Conservation (phyloP, 2,329 filamentous ascomycete species). For the Colletotrichum agaves region DNA sequence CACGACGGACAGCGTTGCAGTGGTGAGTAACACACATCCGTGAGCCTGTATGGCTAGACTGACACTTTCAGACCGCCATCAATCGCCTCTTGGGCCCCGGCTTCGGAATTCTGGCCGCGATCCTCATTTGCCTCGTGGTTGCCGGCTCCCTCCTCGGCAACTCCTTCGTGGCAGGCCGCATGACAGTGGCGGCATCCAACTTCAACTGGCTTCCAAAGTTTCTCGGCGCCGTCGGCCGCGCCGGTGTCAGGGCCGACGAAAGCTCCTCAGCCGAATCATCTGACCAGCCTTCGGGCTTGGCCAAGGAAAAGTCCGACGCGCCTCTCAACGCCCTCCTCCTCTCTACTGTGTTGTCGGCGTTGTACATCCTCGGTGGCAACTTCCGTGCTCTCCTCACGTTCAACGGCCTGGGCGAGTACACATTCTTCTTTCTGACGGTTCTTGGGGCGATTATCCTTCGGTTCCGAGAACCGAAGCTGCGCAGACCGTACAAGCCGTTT, state of each 20-base stretch:
- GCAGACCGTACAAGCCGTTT: constrained; percentile 65
- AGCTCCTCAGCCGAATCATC: constrained; percentile 22
- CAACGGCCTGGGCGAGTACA: constrained; percentile 68
- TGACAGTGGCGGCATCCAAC: constrained; percentile 68
- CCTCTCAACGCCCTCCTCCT: constrained; percentile 66
- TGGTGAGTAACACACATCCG: constrained; percentile 55
- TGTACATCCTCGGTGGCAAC: constrained; percentile 70
- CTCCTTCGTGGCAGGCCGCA: constrained; percentile 70
- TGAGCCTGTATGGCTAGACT: constrained; percentile 16
- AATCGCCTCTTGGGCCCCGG: constrained; percentile 63
- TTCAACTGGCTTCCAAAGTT: constrained; percentile 60
- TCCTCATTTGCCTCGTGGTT: constrained; percentile 69
- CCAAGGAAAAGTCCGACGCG: constrained; percentile 53
- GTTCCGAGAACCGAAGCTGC: constrained; percentile 63
- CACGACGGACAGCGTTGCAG: constrained; percentile 70
- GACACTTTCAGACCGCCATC: constrained; percentile 60
- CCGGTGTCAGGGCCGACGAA: constrained; percentile 46
- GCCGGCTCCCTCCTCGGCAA: constrained; percentile 71
- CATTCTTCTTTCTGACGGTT: constrained; percentile 73
- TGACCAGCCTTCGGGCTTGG: neutral
- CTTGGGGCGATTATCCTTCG: constrained; percentile 67
- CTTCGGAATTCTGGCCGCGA: constrained; percentile 64
- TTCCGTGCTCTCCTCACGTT: constrained; percentile 71
- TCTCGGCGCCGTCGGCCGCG: constrained; percentile 56
- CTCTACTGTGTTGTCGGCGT: constrained; percentile 58